Percentiles rank a stretch among this genome's conserved stretches.
phyloP scores from a whole-genome alignment of 176 grass and related monocot genomes.

The Eleusine coracana region DNA sequence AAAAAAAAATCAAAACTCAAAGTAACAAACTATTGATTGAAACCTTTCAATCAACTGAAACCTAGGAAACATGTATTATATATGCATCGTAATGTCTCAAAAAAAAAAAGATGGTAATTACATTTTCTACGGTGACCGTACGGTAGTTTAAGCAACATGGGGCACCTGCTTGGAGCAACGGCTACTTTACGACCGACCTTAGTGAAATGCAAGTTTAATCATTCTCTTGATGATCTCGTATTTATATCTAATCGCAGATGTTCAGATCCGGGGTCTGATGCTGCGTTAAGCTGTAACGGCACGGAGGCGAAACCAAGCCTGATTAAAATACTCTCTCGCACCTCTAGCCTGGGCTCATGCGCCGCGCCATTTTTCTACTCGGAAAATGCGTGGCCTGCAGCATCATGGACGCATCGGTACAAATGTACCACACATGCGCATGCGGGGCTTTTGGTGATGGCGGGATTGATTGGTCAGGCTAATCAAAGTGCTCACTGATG shows the following conservation, averaged over 20 bases:
- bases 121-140: not conserved
- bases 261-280: not conserved
- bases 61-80: too few species aligned
- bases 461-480: not conserved
- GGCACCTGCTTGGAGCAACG: not conserved
- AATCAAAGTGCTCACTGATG: not conserved
- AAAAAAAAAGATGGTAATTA: not conserved
- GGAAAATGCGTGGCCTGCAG: constrained; percentile 29
- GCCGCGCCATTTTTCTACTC: constrained; percentile 21
- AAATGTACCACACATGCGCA: constrained; percentile 12
- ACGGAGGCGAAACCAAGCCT: not conserved
- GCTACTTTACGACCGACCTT: not conserved
- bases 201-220: not conserved
- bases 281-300: not conserved
- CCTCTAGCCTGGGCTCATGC: not conserved
- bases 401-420: not conserved
- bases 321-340: not conserved
- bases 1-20: too few species aligned
- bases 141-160: not conserved
- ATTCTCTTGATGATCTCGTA: not conserved
- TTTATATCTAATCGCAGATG: not conserved
- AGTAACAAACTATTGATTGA: too few species aligned
- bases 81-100: not conserved
- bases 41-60: too few species aligned
- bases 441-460: not conserved